Evolutionary conservation across 805 yeast genomes (phyloP), one percentile per base, ranked within the genome.

Genomic region (Wickerhamomyces ciferrii): DNA sequence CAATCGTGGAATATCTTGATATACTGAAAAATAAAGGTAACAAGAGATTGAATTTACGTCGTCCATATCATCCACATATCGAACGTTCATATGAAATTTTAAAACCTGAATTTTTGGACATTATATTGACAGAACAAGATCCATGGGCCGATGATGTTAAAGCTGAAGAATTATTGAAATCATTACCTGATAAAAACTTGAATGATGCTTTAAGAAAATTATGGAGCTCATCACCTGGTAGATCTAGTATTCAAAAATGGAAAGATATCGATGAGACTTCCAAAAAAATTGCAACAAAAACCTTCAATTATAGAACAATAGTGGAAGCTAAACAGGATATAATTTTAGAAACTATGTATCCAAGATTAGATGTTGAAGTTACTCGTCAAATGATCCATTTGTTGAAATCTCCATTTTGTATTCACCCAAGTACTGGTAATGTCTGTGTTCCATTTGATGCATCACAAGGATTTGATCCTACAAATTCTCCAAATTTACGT

Each of bases 341-440:
- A 48, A 82, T 92, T 20, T 66, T 94, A 35, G 83, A 81, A 50
- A 84, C 86, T 49, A 67, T 89, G 70, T 92, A 92, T 65, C 99
- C 99, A 39, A 77, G 96, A 58, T 73, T 94, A 50, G 99, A 94
- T 77, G 82, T 87, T 42, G 96, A 91, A 65, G 99, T 94, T 32
- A 86, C 98, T 8, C 78, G 84, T 54, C 94, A 87, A 62, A 74
- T 91, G 59, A 88, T 83, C 67, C 99, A 94, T 71, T 81, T 94
- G 67, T 76, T 94, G 56, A 94, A 94, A 62, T 87, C 97, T 1
- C 99, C 99, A 17, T 94, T 94, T 63, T 92, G 98, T 70, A 83
- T 94, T 39, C 99, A 94, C 64, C 99, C 99, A 2, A 83, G 89
- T 2, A 94, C 99, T 0, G 97, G 97, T 8, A 85, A 87, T 57